Conservation (phyloP, 108 stramenopile genomes). For the Hondaea fermentalgiana region DNA sequence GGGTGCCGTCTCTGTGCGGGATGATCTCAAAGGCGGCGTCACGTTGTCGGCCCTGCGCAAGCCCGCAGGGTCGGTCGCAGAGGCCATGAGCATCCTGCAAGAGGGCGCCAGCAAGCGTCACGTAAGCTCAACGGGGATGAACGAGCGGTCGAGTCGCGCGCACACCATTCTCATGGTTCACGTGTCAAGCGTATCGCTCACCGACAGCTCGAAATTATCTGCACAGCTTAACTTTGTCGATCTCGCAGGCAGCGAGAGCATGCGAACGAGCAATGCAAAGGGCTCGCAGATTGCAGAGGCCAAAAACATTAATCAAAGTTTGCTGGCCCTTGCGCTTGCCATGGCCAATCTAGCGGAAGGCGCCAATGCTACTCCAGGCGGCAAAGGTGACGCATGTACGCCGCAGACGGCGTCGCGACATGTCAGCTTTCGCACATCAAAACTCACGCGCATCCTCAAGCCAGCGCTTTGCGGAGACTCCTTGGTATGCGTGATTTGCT, state of each 20-base stretch:
- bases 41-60: background rate
- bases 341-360: background rate
- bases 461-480: background rate
- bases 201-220: background rate
- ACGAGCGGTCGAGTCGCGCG: background rate
- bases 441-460: background rate
- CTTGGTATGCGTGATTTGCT: background rate
- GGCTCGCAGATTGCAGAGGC: background rate
- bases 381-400: no score
- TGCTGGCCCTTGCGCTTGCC: background rate
- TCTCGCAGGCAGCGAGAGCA: background rate
- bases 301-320: background rate
- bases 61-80: background rate
- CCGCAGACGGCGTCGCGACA: background rate
- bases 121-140: background rate
- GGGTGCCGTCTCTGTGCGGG: background rate
- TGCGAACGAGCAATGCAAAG: background rate
- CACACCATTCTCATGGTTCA: conserved; percentile 8
- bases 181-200: background rate
- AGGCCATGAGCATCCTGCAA: background rate
- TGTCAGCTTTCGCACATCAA: background rate
- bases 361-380: background rate
- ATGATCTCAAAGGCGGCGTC: background rate
- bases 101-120: background rate
- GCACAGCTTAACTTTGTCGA: conserved; percentile 13